Evolutionary conservation across 2,329 filamentous ascomycete genomes (phyloP), one percentile per base, ranked within the genome.

Genomic region (Myriangium duriaei): DNA sequence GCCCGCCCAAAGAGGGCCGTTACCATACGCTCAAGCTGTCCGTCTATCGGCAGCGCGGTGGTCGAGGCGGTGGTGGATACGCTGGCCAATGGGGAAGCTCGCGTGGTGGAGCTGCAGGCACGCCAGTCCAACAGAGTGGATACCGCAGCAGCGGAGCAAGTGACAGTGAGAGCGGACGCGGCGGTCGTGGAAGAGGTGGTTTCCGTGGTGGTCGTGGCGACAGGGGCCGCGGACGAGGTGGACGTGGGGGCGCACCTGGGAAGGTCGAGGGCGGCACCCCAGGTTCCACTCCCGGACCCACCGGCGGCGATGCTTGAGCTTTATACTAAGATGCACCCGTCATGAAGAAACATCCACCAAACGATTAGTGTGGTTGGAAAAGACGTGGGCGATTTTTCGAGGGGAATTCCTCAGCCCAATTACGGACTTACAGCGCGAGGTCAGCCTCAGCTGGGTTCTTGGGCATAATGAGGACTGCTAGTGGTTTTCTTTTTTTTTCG

Each of bases 101-200:
- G 47, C 71, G 81, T 33, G 74, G 79, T 37, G 74, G 76, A 34
- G 63, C 65, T 7, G 32, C 37, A 13, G 39, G 39, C 28, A 33
- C 41, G 11, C 39, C 41, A 12, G 26, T 32, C 17, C 67, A 68
- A 46, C 57, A 64, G n/a, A 81, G 80, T 49, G 85, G 84, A 42
- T 94, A 94, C 64, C 79, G 84, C 49, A 92, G 85, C 53, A 52
- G 54, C 11, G 52, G 53, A 13, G 53, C 53, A 5, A 87, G 79
- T 43, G 77, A 80, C 54, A 82, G 79, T 49, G 82, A 86, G 52
- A 67, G 69, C 46, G 79, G 83, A 42, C 70, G 74, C 43, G 70
- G 72, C 38, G 70, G 69, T 17, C 68, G 70, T 32, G 66, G 65
- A 26, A 52, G 57, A 15, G 59, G 60, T 39, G 64, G 64, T 13